A percentile compares a stretch with the other conserved stretches of the same genome.
These are phyloP conservation scores for Yarrowia yakushimensis DNA, from an alignment of 805 yeast genomes.

Conservation along the genomic window DNA sequence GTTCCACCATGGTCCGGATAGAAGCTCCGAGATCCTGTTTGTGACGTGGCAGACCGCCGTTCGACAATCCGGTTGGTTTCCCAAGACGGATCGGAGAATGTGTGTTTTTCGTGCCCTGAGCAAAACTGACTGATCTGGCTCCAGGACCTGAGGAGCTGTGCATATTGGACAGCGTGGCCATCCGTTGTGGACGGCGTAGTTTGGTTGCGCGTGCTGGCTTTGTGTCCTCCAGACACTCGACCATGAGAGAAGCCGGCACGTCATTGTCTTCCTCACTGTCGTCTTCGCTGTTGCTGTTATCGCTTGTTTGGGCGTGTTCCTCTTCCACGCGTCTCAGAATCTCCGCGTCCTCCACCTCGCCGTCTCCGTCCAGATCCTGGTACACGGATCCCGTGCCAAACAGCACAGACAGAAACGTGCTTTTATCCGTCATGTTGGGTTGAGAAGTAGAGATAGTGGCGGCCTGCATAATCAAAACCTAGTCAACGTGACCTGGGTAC, in stretches of 20 bases:
- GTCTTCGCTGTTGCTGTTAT: background rate
- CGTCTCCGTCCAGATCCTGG: slow-evolving; percentile 13
- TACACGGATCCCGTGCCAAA: slow-evolving; percentile 21
- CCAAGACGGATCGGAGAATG: background rate
- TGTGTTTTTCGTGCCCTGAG: background rate
- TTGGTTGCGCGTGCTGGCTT: background rate
- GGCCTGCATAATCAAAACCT: slow-evolving; percentile 14
- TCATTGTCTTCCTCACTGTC: slow-evolving; percentile 7
- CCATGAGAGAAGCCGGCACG: slow-evolving; percentile 8
- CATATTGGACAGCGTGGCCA: background rate
- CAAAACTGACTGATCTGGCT: slow-evolving; percentile 7
- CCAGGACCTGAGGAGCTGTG: background rate
- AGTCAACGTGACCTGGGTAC: background rate
- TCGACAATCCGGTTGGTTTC: background rate
- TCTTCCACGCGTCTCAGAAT: slow-evolving; percentile 15
- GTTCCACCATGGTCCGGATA: slow-evolving; percentile 13
- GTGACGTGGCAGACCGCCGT: background rate
- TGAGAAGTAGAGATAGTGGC: slow-evolving; percentile 8
- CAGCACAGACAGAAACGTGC: slow-evolving; percentile 13
- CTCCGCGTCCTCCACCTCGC: slow-evolving; percentile 14
- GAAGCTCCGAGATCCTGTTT: slow-evolving; percentile 16
- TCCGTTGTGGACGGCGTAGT: background rate
- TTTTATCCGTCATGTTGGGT: slow-evolving; percentile 9
- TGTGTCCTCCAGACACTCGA: background rate
- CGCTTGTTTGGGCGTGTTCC: background rate